These are phyloP conservation scores for Aurinia saxatilis DNA, from an alignment of 345 rosid genomes.

Conservation along the genomic window DNA sequence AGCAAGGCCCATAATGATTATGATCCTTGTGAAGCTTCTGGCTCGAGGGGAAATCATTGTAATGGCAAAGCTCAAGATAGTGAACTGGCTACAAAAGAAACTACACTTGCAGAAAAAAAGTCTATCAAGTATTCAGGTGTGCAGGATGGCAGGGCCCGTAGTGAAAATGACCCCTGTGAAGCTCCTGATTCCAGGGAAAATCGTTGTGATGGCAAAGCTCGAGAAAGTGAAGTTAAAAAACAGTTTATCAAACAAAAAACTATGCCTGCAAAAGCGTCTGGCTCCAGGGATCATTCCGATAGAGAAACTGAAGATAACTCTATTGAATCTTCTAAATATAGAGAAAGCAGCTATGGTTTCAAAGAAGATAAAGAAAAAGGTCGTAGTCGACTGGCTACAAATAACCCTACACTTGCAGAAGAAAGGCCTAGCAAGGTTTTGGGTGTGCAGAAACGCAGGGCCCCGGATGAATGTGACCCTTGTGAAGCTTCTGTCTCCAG, in stretches of 20 bases:
- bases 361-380: constrained; percentile 20
- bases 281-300: neutral
- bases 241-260: neutral
- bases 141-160: neutral
- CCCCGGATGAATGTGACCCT: neutral
- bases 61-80: constrained; percentile 15
- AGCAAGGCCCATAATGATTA: neutral
- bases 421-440: constrained; percentile 16
- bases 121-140: constrained; percentile 13
- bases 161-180: neutral
- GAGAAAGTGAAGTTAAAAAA: neutral
- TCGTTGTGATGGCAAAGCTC: constrained; percentile 8
- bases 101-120: constrained; percentile 19
- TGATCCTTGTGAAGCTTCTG: constrained; percentile 8
- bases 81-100: neutral
- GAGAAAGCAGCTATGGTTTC: constrained; percentile 11
- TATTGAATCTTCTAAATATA: constrained; percentile 1
- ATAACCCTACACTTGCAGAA: constrained; percentile 13
- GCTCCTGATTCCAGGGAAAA: neutral
- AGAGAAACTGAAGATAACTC: constrained; percentile 5
- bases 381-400: constrained; percentile 9
- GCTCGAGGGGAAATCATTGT: constrained; percentile 3
- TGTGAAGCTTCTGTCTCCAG: constrained; percentile 9
- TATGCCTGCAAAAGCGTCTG: neutral
- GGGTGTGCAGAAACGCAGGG: neutral